These are phyloP conservation scores for Rossbeevera mucosa DNA, from an alignment of 768 basidiomycete genomes.

Conservation along the genomic window DNA sequence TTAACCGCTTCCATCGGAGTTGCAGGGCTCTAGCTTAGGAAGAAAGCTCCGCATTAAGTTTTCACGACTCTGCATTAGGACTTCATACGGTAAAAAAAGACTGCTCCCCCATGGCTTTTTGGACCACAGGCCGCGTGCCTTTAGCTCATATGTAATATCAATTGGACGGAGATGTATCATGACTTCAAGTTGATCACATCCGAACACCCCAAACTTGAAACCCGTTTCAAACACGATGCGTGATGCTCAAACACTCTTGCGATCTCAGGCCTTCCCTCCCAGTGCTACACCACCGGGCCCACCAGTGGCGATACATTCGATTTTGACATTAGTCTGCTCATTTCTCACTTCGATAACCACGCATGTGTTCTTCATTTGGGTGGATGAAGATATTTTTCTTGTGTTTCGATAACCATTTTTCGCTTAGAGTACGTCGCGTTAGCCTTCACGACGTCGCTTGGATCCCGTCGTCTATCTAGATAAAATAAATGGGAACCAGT, in stretches of 20 bases:
- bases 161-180: background rate
- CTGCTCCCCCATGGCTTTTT: no score
- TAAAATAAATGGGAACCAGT: no score
- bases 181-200: background rate
- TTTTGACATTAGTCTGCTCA: background rate
- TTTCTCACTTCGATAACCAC: slow-evolving; percentile 1
- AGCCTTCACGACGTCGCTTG: slow-evolving; percentile 1
- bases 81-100: no score
- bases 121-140: no score
- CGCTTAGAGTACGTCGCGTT: slow-evolving; percentile 4
- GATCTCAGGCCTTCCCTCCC: background rate
- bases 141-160: no score
- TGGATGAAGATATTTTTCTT: background rate
- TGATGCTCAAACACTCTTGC: background rate
- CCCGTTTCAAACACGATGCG: background rate
- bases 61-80: no score
- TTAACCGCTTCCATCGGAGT: no score
- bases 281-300: background rate
- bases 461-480: no score
- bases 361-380: background rate
- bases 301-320: no score
- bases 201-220: background rate
- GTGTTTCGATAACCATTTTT: background rate
- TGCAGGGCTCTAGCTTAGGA: no score
- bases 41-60: no score